Percentiles rank a stretch among this genome's conserved stretches.
Conservation (phyloP, 805 yeast genomes). For the Hanseniaspora taiwanica region DNA sequence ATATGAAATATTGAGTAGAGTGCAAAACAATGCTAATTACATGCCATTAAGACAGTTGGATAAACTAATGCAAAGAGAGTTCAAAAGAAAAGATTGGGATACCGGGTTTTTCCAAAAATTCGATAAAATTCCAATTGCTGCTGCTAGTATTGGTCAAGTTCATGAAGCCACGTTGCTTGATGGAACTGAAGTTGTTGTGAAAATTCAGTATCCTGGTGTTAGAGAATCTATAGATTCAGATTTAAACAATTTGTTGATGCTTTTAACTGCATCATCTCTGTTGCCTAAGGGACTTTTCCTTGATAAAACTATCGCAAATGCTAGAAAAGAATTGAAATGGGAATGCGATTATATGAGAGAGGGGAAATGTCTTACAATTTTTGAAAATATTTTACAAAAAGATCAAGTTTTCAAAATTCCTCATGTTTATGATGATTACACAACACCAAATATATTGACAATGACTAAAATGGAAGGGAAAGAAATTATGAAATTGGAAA, state of each 20-base stretch:
- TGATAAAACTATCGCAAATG: constrained; percentile 85
- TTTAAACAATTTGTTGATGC: constrained; percentile 67
- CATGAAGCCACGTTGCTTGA: constrained; percentile 66
- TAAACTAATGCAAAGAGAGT: constrained; percentile 52
- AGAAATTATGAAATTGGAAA: constrained; percentile 66
- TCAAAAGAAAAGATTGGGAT: constrained; percentile 63
- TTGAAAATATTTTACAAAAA: constrained; percentile 45
- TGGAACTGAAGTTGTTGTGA: constrained; percentile 73
- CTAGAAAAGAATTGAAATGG: constrained; percentile 89
- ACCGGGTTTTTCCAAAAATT: constrained; percentile 50
- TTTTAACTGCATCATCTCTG: constrained; percentile 74
- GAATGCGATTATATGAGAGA: constrained; percentile 94
- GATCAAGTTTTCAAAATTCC: constrained; percentile 68
- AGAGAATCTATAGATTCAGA: constrained; percentile 89
- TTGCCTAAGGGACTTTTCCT: constrained; percentile 86
- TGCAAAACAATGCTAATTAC: constrained; percentile 89
- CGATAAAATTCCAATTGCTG: constrained; percentile 86
- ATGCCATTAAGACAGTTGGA: constrained; percentile 92
- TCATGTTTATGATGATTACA: constrained; percentile 57
- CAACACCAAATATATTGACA: constrained; percentile 74
- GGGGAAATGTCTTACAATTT: constrained; percentile 60
- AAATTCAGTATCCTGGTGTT: constrained; percentile 96
- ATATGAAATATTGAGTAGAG: constrained; percentile 65
- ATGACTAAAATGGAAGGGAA: constrained; percentile 81
- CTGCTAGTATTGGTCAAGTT: constrained; percentile 96